Conservation (phyloP, 805 yeast species). For the Cyberlindnera suaveolens region DNA sequence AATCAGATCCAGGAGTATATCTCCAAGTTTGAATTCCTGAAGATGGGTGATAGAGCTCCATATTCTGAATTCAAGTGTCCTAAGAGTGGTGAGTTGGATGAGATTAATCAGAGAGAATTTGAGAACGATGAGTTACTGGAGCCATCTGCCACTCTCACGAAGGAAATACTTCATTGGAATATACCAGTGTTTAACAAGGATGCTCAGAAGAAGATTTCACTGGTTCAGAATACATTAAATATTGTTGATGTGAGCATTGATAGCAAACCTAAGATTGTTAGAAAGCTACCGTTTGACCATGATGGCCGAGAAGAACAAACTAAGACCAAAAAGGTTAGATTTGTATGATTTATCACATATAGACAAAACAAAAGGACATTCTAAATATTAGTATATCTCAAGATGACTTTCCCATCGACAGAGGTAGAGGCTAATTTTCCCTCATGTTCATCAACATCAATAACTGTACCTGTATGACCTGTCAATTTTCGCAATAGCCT, state of each 20-base stretch:
- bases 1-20: constrained; percentile 51
- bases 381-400: constrained; percentile 28
- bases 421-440: constrained; percentile 43
- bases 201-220: constrained; percentile 13
- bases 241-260: constrained; percentile 3
- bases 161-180: constrained; percentile 24
- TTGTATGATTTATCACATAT: neutral
- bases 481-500: constrained; percentile 39
- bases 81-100: constrained; percentile 2
- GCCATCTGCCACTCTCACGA: constrained; percentile 17
- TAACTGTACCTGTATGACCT: constrained; percentile 59
- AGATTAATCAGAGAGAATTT: constrained; percentile 5
- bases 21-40: constrained; percentile 42
- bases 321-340: constrained; percentile 8
- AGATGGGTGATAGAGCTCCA: constrained; percentile 14
- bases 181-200: constrained; percentile 27
- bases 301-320: neutral
- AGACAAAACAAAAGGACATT: neutral
- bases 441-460: constrained; percentile 50
- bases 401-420: constrained; percentile 48
- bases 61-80: constrained; percentile 10
- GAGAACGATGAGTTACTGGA: constrained; percentile 23
- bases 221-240: constrained; percentile 1
- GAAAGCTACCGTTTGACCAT: constrained; percentile 6
- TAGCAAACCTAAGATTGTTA: neutral